phyloP scores from a whole-genome alignment of 164 flowering plant genomes.

The Stephania cephalantha region DNA sequence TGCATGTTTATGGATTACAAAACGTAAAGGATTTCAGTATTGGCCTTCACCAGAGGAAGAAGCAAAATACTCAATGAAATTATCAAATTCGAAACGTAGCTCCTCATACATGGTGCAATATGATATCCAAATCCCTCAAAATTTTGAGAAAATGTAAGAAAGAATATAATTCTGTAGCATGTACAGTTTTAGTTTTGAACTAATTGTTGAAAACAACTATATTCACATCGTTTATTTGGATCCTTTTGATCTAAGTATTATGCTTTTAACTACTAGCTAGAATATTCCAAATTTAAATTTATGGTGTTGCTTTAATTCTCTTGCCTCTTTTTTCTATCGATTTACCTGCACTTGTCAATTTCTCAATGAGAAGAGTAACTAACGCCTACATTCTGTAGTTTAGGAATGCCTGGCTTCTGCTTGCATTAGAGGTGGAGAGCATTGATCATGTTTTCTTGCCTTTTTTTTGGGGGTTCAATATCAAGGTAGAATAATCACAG shows the following conservation, averaged over 20 bases:
- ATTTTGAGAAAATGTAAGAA: constrained; percentile 76
- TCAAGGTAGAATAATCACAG: background rate
- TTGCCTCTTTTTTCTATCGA: background rate
- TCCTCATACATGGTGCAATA: constrained; percentile 18
- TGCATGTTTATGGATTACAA: constrained; percentile 86
- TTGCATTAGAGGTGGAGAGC: background rate
- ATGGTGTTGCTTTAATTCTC: background rate
- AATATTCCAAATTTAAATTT: background rate
- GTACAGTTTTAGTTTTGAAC: background rate
- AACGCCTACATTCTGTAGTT: background rate
- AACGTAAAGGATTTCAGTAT: constrained; percentile 85
- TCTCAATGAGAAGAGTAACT: background rate
- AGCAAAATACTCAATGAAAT: constrained; percentile 52
- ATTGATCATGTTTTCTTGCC: background rate
- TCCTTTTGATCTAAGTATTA: background rate
- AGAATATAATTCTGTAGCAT: background rate
- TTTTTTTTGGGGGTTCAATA: background rate
- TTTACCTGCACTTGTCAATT: background rate
- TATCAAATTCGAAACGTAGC: constrained; percentile 33
- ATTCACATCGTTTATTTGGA: constrained; percentile 3
- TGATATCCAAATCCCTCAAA: constrained; percentile 53
- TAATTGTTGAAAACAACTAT: background rate
- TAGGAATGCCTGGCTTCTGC: background rate
- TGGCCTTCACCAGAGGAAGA: constrained; percentile 89
- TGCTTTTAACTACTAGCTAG: background rate